phyloP scores from a whole-genome alignment of 2,329 filamentous ascomycete genomes.

The Cercospora sp. region DNA sequence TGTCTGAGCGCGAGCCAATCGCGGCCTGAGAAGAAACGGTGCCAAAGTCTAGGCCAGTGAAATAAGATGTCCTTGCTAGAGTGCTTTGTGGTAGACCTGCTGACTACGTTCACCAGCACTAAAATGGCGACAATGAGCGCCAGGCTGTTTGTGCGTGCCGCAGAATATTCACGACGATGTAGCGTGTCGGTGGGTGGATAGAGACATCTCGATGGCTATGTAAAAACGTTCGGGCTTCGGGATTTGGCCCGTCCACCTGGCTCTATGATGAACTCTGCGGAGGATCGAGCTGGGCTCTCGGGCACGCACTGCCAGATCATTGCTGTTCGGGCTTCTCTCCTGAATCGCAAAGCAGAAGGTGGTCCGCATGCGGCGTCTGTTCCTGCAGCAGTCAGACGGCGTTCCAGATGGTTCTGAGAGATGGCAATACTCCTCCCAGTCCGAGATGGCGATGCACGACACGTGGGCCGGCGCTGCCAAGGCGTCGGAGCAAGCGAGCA shows the following conservation, averaged over 20 bases:
- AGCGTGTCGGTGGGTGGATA: neutral
- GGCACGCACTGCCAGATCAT: neutral
- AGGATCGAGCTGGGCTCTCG: neutral
- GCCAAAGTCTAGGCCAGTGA: neutral
- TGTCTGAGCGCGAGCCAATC: neutral
- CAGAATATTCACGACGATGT: neutral
- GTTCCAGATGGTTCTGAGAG: neutral
- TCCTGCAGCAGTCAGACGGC: slow-evolving; percentile 6
- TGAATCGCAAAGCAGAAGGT: neutral
- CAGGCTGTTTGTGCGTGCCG: neutral
- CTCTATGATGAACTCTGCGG: neutral
- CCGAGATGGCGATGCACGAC: neutral
- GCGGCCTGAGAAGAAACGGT: neutral
- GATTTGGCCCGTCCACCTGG: neutral
- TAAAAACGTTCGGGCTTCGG: neutral
- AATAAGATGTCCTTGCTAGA: neutral
- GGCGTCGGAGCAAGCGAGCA: neutral
- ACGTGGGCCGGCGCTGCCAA: neutral
- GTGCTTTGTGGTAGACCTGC: neutral
- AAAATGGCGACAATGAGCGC: neutral
- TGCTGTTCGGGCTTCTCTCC: neutral
- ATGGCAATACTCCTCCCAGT: neutral
- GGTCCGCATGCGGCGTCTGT: neutral
- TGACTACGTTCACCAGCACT: neutral
- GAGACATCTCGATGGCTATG: neutral